These are phyloP conservation scores for Stellera chamaejasme DNA, from an alignment of 345 rosid genomes.

Conservation along the genomic window DNA sequence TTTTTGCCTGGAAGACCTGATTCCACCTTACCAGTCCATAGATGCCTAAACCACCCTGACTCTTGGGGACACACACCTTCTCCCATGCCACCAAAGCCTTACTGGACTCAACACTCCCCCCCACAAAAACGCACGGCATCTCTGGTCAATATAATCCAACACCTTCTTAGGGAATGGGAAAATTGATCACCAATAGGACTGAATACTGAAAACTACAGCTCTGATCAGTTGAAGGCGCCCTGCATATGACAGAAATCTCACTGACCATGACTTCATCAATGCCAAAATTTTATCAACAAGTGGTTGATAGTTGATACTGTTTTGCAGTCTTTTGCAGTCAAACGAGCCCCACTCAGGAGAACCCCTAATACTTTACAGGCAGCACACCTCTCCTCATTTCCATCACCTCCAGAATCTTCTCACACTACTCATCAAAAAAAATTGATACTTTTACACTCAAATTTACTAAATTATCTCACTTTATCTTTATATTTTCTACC, in stretches of 20 bases:
- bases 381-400: too few relatives aligned
- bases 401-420: too few relatives aligned
- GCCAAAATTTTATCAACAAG: neutral
- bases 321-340: neutral
- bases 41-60: neutral
- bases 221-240: neutral
- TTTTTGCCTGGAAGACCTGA: neutral
- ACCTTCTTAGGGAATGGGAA: neutral
- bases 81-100: neutral
- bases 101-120: neutral
- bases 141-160: neutral
- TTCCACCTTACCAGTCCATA: neutral
- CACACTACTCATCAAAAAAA: too few relatives aligned
- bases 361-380: neutral
- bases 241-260: neutral
- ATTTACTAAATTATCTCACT: too few relatives aligned
- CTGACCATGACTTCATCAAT: neutral
- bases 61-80: neutral
- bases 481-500: too few relatives aligned
- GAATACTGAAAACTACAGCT: neutral
- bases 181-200: neutral
- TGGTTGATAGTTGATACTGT: neutral
- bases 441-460: too few relatives aligned
- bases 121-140: neutral
- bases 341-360: neutral